Evolutionary conservation across 2,329 filamentous ascomycete genomes (phyloP).

Genomic region (Albifimbria verrucaria): DNA sequence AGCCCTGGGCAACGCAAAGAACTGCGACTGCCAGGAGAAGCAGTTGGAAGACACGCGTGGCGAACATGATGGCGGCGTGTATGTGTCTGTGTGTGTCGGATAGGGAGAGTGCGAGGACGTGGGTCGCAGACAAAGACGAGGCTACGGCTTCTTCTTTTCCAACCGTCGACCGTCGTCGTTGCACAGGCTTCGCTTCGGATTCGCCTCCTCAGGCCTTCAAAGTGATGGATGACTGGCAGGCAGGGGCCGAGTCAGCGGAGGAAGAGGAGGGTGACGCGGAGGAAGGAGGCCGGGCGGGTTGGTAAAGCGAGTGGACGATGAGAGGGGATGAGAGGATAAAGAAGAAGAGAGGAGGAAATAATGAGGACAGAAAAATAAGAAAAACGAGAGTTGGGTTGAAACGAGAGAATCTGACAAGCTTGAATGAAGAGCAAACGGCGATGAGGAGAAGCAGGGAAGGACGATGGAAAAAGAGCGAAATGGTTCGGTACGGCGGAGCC

Average conservation of each 20-base stretch:
- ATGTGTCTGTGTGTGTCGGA: neutral
- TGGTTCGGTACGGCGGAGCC: no score
- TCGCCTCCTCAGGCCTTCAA: no score
- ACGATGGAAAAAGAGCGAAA: neutral
- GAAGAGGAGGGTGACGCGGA: neutral
- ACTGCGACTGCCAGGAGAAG: constrained; percentile 48
- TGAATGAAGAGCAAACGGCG: neutral
- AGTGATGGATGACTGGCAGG: no score
- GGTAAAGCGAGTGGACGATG: neutral
- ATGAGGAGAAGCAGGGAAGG: neutral
- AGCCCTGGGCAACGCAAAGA: constrained; percentile 42
- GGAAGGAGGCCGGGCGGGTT: neutral
- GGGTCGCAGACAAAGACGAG: no score
- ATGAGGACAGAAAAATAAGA: constrained; percentile 1
- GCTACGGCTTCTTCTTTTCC: no score
- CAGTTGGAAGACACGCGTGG: constrained; percentile 41
- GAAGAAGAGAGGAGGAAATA: neutral
- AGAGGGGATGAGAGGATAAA: neutral
- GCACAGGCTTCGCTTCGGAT: no score
- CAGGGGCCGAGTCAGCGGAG: no score
- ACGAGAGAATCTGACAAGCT: neutral
- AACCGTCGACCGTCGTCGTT: no score
- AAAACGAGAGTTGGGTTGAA: constrained; percentile 1
- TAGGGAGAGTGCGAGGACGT: no score
- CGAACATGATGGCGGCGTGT: constrained; percentile 38